These are phyloP conservation scores for Ogataea hybrid DNA, from an alignment of 1,139 yeast genomes.

Conservation along the genomic window DNA sequence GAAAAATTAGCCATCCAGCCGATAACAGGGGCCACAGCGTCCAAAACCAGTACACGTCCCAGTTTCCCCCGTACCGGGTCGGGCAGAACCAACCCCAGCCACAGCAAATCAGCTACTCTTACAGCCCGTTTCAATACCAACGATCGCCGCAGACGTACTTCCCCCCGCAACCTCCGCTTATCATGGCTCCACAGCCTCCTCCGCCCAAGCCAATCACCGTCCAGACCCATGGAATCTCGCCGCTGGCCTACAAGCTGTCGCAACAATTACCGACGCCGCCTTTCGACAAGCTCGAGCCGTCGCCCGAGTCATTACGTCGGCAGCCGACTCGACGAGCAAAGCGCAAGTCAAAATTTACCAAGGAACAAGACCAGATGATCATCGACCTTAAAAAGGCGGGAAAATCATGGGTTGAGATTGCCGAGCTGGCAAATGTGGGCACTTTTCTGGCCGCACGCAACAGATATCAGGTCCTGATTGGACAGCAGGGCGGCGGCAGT, in stretches of 20 bases:
- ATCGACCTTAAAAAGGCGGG: slow-evolving; percentile 61
- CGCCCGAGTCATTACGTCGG: slow-evolving; percentile 19
- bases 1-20: slow-evolving; percentile 4
- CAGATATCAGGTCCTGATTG: slow-evolving; percentile 76
- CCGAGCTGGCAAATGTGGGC: slow-evolving; percentile 63
- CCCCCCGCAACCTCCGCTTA: slow-evolving; percentile 2
- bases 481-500: slow-evolving; percentile 79
- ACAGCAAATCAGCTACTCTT: slow-evolving; percentile 1
- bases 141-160: no score
- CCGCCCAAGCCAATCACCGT: slow-evolving; percentile 16
- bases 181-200: slow-evolving; percentile 7
- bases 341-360: slow-evolving; percentile 66
- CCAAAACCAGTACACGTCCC: neutral
- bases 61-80: neutral
- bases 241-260: slow-evolving; percentile 27
- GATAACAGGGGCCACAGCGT: neutral
- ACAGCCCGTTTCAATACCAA: slow-evolving; percentile 1
- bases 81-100: neutral
- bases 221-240: slow-evolving; percentile 21
- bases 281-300: slow-evolving; percentile 37
- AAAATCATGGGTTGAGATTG: slow-evolving; percentile 72
- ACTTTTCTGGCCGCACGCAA: slow-evolving; percentile 73
- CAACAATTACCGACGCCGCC: slow-evolving; percentile 37
- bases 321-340: slow-evolving; percentile 47
- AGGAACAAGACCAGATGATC: slow-evolving; percentile 67